Evolutionary conservation across 2,329 filamentous ascomycete species (phyloP), one percentile per base, ranked within the genome.

Genomic region (Biscogniauxia mediterranea): DNA sequence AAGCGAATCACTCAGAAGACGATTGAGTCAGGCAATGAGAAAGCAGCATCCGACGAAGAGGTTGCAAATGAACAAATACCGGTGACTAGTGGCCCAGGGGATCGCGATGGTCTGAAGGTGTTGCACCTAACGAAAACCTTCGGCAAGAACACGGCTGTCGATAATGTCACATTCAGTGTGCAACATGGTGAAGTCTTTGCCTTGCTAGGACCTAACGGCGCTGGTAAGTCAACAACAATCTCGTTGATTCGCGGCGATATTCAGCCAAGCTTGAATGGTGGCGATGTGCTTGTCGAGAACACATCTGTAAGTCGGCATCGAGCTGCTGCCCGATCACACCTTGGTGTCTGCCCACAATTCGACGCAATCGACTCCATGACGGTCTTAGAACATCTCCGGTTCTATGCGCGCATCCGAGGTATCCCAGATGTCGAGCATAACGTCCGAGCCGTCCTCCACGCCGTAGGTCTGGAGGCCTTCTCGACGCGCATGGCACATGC

Each of bases 301-400:
- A 84, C 87, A 6, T 92, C 90, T 5, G 89, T 97, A 54, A 86
- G 85, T n/a, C 83, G 82, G 57, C 84, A 89, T 64, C 86, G 92
- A 13, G 87, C 90, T 1, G 82, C 84, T 1, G 93, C 93, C 2
- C 85, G 93, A 55, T 81, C 85, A 1, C 85, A 92, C 68, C 83
- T 97, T 0, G 94, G 94, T n/a, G 93, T 97, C 0, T 97, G 93
- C 69, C 93, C 94, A 0, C 93, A 93, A 74, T 89, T 90, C 67
- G 90, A 93, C 71, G 93, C 93, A 8, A 89, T 96, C 79, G 94
- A 97, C 74, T 84, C 89, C 57, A 93, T 97, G 91, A 96, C 93
- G 0, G 92, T 96, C 0, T 79, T 86, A 1, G 93, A 98, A 72
- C 93, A 97, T 69, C 82, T 98, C 2, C 80, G 84, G 55, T 97